Percentiles rank a stretch among this genome's conserved stretches.
Conservation (phyloP, 164 flowering plant species). For the Aristolochia californica region DNA sequence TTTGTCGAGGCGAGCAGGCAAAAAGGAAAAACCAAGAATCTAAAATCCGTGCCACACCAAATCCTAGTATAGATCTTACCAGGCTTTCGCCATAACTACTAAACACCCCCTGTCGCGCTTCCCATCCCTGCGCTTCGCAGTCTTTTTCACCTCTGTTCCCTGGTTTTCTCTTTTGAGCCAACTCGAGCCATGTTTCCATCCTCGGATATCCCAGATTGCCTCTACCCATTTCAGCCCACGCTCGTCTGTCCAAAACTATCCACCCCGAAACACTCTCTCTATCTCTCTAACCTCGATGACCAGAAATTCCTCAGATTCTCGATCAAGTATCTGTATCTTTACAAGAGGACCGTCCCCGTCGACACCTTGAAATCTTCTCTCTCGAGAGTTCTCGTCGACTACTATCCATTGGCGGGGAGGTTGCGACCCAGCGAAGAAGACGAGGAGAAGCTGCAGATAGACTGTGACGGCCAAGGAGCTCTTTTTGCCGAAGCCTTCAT, state of each 20-base stretch:
- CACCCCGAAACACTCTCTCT: constrained; percentile 58
- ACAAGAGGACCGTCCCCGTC: constrained; percentile 21
- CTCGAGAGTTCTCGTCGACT: constrained; percentile 53
- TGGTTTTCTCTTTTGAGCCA: background rate
- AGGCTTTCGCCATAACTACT: background rate
- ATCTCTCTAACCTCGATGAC: constrained; percentile 80
- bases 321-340: constrained; percentile 67
- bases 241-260: constrained; percentile 41
- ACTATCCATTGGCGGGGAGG: constrained; percentile 92
- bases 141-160: background rate
- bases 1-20: background rate
- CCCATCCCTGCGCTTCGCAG: background rate
- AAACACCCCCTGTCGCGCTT: background rate
- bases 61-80: background rate
- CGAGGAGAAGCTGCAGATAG: constrained; percentile 63
- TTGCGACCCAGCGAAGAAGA: constrained; percentile 23
- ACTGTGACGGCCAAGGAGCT: constrained; percentile 83
- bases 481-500: constrained; percentile 71
- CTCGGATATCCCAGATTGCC: constrained; percentile 61
- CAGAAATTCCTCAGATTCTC: constrained; percentile 81
- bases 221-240: constrained; percentile 28
- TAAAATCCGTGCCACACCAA: constrained; percentile 1
- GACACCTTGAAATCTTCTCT: constrained; percentile 48
- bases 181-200: constrained; percentile 26
- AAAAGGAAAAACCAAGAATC: background rate